Evolutionary conservation across 2,329 filamentous ascomycete species (phyloP), one percentile per base, ranked within the genome.

Genomic region (Penicillium psychrosexuale): DNA sequence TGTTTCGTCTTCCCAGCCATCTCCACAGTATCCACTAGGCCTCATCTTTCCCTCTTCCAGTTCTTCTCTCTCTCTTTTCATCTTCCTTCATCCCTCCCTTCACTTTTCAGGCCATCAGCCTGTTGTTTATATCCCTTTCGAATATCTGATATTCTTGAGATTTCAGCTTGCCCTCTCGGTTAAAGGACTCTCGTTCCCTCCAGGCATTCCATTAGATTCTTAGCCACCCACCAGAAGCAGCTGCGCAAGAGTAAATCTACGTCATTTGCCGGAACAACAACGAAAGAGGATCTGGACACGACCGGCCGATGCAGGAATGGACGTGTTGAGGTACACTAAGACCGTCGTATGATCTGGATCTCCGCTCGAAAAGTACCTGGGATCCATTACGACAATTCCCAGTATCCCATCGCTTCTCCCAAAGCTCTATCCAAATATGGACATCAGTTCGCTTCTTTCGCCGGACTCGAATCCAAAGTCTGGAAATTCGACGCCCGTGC

Each of bases 361-460:
- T 61, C 57, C 61, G 58, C 59, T 64, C 42, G 37, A 53, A 48
- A 50, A 61, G 61, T 60, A 61, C 56, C 8, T 34, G 43, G 43
- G 30, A 63, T 64, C 55, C 57, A 54, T 43, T 53, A 53, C 51
- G 51, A 42, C 44, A 47, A 17, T n/a, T 33, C 8, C 43, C 19
- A 19, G 28, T 47, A 53, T 55, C 47, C 48, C 37, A 53, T 53
- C 51, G 44, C 24, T 46, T 48, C 43, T 34, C 42, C 45, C 52
- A 50, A 19, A 30, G 22, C 37, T 37, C n/a, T 37, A 44, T 44
- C 19, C 40, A 58, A 70, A 61, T 30, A 78, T 78, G 76, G 76
- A 78, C 59, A 77, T 78, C 64, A 77, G 72, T 63, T 76, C 72
- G 24, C 71, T 78, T 34, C 73, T 78, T 56, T 78, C 76, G 51